Conservation (phyloP, 176 grass and related monocot species). For the Cenchrus fungigraminus region DNA sequence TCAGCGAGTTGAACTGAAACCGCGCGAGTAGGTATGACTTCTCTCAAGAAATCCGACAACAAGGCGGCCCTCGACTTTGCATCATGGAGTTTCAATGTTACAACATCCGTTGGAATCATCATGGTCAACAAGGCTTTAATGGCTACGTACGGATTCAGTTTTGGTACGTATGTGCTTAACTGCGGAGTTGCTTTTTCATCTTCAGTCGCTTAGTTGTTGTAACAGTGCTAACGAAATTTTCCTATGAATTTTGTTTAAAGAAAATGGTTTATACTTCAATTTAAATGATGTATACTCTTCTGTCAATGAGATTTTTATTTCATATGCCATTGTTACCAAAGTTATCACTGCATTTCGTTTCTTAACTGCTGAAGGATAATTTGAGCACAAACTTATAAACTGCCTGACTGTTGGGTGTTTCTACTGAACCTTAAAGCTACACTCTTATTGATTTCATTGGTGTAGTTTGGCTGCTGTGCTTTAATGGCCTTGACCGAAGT, state of each 20-base stretch:
- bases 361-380: not conserved
- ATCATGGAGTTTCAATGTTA: constrained; percentile 81
- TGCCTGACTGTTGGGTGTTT: not conserved
- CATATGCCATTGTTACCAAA: not conserved
- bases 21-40: constrained; percentile 48
- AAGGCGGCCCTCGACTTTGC: constrained; percentile 65
- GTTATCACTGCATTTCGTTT: not conserved
- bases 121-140: constrained; percentile 90
- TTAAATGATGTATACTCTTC: not conserved
- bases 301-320: not conserved
- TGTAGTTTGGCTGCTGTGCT: not conserved
- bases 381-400: not conserved
- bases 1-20: constrained; percentile 13
- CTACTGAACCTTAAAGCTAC: not conserved
- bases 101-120: constrained; percentile 86
- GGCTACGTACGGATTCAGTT: constrained; percentile 76
- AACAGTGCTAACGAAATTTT: not conserved
- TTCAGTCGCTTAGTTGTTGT: too few relatives aligned
- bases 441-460: not conserved
- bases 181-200: not conserved
- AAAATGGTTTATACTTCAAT: not conserved
- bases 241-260: not conserved
- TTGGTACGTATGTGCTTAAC: constrained; percentile 52
- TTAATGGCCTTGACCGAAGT: not conserved
- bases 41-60: constrained; percentile 66